phyloP scores from a whole-genome alignment of 2,329 filamentous ascomycete species.

The Fusarium ambrosium region DNA sequence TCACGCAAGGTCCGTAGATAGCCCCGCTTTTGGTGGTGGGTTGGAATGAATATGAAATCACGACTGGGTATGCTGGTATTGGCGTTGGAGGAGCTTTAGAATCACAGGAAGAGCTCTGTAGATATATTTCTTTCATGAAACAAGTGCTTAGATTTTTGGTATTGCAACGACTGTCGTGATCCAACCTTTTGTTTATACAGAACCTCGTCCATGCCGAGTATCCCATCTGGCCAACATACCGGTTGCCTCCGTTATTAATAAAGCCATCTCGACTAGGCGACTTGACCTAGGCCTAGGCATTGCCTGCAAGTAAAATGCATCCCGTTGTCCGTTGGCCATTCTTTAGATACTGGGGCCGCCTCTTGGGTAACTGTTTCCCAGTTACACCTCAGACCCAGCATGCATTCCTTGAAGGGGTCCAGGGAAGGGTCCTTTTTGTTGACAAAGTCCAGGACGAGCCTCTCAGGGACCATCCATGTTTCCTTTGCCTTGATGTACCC shows the following conservation, averaged over 20 bases:
- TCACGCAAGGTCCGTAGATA: not conserved
- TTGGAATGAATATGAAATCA: slow-evolving; percentile 34
- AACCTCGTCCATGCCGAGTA: too few relatives aligned
- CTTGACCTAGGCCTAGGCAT: not conserved
- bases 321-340: slow-evolving; percentile 8
- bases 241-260: too few relatives aligned
- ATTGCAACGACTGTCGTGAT: not conserved
- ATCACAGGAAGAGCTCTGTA: slow-evolving; percentile 19
- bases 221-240: too few relatives aligned
- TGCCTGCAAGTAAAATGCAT: slow-evolving; percentile 6
- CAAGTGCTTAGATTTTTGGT: not conserved
- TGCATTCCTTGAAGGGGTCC: not conserved
- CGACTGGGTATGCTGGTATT: slow-evolving; percentile 27
- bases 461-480: not conserved
- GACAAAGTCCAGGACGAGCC: slow-evolving; percentile 5
- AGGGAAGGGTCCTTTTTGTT: not conserved
- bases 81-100: slow-evolving; percentile 44
- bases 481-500: not conserved
- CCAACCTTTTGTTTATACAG: not conserved
- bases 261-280: not conserved
- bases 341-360: not conserved
- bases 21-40: not conserved
- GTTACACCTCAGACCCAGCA: not conserved
- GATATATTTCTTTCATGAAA: not conserved
- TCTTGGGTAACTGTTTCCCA: not conserved